Percentiles rank a stretch among this genome's conserved stretches.
phyloP scores from a whole-genome alignment of 164 flowering plant genomes.

The Magnolia changhungtana region DNA sequence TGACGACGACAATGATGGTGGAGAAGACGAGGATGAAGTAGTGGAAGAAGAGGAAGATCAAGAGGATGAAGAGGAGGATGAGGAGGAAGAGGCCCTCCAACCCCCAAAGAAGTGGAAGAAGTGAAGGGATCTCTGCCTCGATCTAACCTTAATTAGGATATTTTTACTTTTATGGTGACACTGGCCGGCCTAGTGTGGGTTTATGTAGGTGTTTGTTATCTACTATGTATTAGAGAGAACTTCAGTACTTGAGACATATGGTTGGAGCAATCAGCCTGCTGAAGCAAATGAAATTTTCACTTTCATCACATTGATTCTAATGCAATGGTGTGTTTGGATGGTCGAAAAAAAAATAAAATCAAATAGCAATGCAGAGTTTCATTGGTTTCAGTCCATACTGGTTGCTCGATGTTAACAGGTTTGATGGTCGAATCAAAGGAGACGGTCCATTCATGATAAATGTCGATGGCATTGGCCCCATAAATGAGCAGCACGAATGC shows the following conservation, averaged over 20 bases:
- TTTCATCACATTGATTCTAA: no score
- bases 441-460: slow-evolving; percentile 55
- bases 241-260: no score
- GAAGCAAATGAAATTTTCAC: no score
- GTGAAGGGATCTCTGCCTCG: slow-evolving; percentile 13
- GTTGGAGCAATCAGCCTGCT: no score
- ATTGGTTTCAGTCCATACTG: slow-evolving; percentile 20
- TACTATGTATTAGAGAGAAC: no score
- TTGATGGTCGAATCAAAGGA: slow-evolving; percentile 25
- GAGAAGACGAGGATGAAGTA: slow-evolving; percentile 21
- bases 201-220: no score
- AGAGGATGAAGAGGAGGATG: slow-evolving; percentile 37
- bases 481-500: slow-evolving; percentile 13
- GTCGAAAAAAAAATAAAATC: no score
- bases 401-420: slow-evolving; percentile 28
- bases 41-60: slow-evolving; percentile 18
- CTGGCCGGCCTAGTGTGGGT: neutral
- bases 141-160: neutral
- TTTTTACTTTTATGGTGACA: neutral
- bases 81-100: slow-evolving; percentile 47
- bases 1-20: neutral
- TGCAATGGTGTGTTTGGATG: no score
- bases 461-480: slow-evolving; percentile 31
- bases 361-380: neutral
- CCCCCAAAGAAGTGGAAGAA: slow-evolving; percentile 64